Evolutionary conservation across 805 yeast species (phyloP).

Genomic region (Yueomyces sp.): DNA sequence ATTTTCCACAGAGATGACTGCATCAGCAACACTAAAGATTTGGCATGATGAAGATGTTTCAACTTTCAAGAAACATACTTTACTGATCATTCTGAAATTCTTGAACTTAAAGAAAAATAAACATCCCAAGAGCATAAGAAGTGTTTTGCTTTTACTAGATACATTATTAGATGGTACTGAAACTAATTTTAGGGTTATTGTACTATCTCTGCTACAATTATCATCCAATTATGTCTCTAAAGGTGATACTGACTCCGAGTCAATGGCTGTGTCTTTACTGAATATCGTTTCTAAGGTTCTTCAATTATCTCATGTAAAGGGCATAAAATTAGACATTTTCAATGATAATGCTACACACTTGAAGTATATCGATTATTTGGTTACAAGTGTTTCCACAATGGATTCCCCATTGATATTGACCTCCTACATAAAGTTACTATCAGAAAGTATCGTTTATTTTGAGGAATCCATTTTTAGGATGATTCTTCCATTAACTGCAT

Average conservation of each 20-base stretch:
- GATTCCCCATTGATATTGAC: conserved; percentile 26
- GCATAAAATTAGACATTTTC: conserved; percentile 20
- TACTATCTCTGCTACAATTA: conserved; percentile 29
- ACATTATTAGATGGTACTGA: conserved; percentile 46
- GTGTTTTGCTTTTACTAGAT: conserved; percentile 33
- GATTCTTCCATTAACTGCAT: conserved; percentile 38
- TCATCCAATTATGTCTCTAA: conserved; percentile 19
- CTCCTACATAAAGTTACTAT: conserved; percentile 31
- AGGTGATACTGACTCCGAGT: conserved; percentile 14
- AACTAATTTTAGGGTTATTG: conserved; percentile 32
- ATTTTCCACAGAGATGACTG: conserved; percentile 45
- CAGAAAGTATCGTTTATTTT: conserved; percentile 38
- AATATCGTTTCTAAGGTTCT: conserved; percentile 22
- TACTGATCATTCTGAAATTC: conserved; percentile 35
- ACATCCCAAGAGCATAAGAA: conserved; percentile 28
- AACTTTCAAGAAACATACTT: conserved; percentile 45
- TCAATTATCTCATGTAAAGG: conserved; percentile 19
- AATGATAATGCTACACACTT: conserved; percentile 19
- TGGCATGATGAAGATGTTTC: conserved; percentile 34
- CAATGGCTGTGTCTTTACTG: conserved; percentile 21
- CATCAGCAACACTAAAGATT: not conserved
- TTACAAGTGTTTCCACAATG: conserved; percentile 34
- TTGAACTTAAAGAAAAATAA: conserved; percentile 24
- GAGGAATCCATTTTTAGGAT: conserved; percentile 40
- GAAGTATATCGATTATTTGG: conserved; percentile 32